These are phyloP conservation scores for Chalciporus piperatus DNA, from an alignment of 768 basidiomycete genomes.

Conservation along the genomic window DNA sequence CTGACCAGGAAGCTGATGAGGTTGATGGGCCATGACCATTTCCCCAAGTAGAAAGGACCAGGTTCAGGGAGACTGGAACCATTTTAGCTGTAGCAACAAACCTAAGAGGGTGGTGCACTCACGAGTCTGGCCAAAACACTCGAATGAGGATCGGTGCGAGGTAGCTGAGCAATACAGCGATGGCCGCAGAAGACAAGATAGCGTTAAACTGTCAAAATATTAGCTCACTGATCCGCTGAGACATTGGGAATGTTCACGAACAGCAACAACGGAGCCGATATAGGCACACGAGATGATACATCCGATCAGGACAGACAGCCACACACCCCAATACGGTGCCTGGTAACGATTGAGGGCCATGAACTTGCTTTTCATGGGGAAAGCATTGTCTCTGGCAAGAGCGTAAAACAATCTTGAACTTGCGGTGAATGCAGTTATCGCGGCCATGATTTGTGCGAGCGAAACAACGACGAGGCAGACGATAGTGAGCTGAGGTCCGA, in stretches of 20 bases:
- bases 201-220: slow-evolving; percentile 44
- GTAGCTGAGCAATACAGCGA: slow-evolving; percentile 58
- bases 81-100: not conserved
- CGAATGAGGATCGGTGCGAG: slow-evolving; percentile 56
- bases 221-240: not conserved
- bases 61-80: slow-evolving; percentile 40
- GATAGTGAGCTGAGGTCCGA: slow-evolving; percentile 43
- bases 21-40: slow-evolving; percentile 53
- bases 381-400: slow-evolving; percentile 51
- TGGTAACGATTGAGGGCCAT: slow-evolving; percentile 52
- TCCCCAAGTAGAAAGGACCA: slow-evolving; percentile 52
- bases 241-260: slow-evolving; percentile 26
- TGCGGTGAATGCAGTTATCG: slow-evolving; percentile 57
- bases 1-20: slow-evolving; percentile 44
- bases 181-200: slow-evolving; percentile 53
- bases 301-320: slow-evolving; percentile 51
- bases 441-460: slow-evolving; percentile 52
- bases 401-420: slow-evolving; percentile 58
- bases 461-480: slow-evolving; percentile 50
- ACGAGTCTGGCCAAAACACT: slow-evolving; percentile 55
- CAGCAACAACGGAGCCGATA: slow-evolving; percentile 54
- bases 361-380: slow-evolving; percentile 45
- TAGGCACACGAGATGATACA: slow-evolving; percentile 58
- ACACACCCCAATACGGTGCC: slow-evolving; percentile 54
- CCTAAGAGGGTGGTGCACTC: slow-evolving; percentile 12